phyloP scores from a whole-genome alignment of 139 green algal genomes.

The Edaphochlamys debaryana region DNA sequence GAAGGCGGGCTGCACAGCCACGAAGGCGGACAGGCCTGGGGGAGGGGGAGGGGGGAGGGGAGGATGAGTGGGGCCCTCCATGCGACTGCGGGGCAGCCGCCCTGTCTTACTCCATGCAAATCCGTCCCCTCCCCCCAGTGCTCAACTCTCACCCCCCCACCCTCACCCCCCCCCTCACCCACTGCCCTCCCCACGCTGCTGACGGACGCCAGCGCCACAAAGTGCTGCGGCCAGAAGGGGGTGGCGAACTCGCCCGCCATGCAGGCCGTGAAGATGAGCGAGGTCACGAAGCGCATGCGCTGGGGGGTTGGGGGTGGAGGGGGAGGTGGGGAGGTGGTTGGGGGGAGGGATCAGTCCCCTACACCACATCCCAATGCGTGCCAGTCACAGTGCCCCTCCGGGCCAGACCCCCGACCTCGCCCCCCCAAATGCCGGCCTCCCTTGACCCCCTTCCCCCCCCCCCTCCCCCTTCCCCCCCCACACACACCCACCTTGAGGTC shows the following conservation, averaged over 20 bases:
- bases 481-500: conserved; percentile 85
- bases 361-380: too few relatives aligned
- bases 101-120: too few relatives aligned
- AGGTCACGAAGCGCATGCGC: conserved; percentile 88
- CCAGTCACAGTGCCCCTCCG: too few relatives aligned
- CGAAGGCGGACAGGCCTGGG: conserved; percentile 67
- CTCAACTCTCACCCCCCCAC: too few relatives aligned
- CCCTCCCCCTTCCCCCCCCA: too few relatives aligned
- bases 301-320: conserved; percentile 1
- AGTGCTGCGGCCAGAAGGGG: conserved; percentile 77
- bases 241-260: conserved; percentile 88
- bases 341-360: not conserved
- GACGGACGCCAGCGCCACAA: conserved; percentile 65
- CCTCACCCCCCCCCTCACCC: too few relatives aligned
- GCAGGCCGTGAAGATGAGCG: conserved; percentile 78
- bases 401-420: too few relatives aligned
- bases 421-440: too few relatives aligned
- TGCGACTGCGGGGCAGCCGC: too few relatives aligned
- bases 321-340: not conserved
- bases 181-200: conserved; percentile 83
- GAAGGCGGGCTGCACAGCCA: conserved; percentile 88
- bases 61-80: not conserved
- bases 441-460: too few relatives aligned
- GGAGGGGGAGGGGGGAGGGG: not conserved
- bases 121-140: too few relatives aligned